Percentiles rank a stretch among this genome's conserved stretches.
Evolutionary conservation across 129 eudicot species (phyloP).

Genomic region (Flaveria bidentis): DNA sequence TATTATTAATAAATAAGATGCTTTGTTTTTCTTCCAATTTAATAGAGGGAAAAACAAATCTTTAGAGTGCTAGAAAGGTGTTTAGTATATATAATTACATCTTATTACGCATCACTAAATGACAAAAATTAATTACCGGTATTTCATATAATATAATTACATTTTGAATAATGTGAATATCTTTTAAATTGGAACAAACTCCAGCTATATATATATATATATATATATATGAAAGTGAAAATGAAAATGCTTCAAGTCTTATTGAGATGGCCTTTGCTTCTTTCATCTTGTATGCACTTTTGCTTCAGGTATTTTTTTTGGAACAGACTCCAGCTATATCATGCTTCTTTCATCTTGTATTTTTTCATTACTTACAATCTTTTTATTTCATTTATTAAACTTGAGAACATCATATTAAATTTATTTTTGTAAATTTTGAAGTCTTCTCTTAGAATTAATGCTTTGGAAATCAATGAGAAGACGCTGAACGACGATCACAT

Average conservation of each 20-base stretch:
- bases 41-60: too few relatives aligned
- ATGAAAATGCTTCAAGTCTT: not conserved
- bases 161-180: not conserved
- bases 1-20: too few relatives aligned
- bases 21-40: too few relatives aligned
- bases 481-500: not conserved
- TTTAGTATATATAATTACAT: too few relatives aligned
- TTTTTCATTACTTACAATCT: too few relatives aligned
- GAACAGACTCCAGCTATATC: not conserved
- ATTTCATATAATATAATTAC: not conserved
- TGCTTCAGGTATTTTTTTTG: slow-evolving; percentile 17
- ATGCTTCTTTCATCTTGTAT: too few relatives aligned
- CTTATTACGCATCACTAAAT: too few relatives aligned
- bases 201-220: slow-evolving; percentile 2
- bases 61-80: too few relatives aligned
- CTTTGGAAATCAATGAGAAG: slow-evolving; percentile 13
- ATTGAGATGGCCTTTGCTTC: slow-evolving; percentile 26
- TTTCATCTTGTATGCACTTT: slow-evolving; percentile 34
- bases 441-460: slow-evolving; percentile 7
- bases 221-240: not conserved
- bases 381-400: too few relatives aligned
- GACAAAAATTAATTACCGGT: too few relatives aligned
- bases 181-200: not conserved
- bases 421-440: not conserved
- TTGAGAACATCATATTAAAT: not conserved